Evolutionary conservation across 495 filamentous ascomycete genomes (phyloP).

Genomic region (Neurospora discreta): DNA sequence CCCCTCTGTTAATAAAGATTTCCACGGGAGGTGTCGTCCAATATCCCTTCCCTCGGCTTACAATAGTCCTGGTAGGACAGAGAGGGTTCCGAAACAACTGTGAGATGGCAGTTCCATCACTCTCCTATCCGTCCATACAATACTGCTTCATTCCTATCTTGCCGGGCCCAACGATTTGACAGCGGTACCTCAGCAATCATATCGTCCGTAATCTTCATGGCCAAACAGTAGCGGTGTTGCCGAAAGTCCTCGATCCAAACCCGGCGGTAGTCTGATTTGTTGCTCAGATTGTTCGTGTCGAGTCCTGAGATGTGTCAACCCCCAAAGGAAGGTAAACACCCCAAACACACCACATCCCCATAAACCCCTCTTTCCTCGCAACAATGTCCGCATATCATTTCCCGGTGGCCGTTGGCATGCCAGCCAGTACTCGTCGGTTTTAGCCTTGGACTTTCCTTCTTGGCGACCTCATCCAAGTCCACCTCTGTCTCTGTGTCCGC

Average conservation of each 20-base stretch:
- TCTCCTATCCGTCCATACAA: background rate
- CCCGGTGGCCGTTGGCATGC: slow-evolving; percentile 26
- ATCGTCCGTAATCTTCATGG: background rate
- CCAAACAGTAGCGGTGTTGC: background rate
- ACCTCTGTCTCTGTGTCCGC: slow-evolving; percentile 12
- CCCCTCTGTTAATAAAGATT: background rate
- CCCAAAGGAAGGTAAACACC: slow-evolving; percentile 32
- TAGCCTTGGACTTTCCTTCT: background rate
- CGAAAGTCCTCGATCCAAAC: background rate
- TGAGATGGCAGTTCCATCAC: background rate
- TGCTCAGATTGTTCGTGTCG: background rate
- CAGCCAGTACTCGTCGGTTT: slow-evolving; percentile 9
- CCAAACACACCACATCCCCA: slow-evolving; percentile 37
- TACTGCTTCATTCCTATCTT: background rate
- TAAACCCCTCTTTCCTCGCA: slow-evolving; percentile 34
- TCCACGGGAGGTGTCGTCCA: background rate
- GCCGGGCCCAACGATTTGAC: background rate
- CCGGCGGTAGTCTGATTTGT: background rate
- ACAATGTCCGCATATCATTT: slow-evolving; percentile 35
- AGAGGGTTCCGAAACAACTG: background rate
- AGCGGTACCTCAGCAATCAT: too few species aligned
- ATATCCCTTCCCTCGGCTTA: background rate
- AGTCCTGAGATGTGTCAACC: slow-evolving; percentile 12
- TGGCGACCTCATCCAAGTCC: background rate
- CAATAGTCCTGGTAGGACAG: background rate